These are phyloP conservation scores for Nigrospora oryzae DNA, from an alignment of 2,329 filamentous ascomycete genomes.

Conservation along the genomic window DNA sequence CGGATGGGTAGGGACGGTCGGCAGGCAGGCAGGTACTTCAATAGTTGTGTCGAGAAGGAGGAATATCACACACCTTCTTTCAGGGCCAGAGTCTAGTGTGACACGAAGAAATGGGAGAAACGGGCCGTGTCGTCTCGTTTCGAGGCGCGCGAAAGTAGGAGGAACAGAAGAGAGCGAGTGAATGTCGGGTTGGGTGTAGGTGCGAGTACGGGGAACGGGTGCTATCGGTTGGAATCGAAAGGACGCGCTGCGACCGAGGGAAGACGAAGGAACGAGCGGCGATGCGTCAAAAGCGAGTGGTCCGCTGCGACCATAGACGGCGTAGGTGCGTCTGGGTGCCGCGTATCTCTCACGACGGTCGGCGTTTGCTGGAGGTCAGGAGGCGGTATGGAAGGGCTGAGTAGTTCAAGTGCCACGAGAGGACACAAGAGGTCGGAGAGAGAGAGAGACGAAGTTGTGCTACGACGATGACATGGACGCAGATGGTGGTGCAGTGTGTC, in stretches of 20 bases:
- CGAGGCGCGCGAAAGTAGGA: conserved; percentile 1
- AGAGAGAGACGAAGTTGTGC: conserved; percentile 14
- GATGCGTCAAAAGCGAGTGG: conserved; percentile 26
- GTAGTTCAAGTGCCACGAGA: conserved; percentile 15
- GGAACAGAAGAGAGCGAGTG: conserved; percentile 8
- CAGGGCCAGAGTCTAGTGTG: conserved; percentile 9
- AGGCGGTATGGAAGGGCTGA: conserved; percentile 7
- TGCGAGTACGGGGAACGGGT: no score
- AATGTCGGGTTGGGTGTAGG: conserved; percentile 1
- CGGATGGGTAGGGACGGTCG: conserved; percentile 46
- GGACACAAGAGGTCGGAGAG: conserved; percentile 5
- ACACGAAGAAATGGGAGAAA: conserved; percentile 8
- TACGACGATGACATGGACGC: conserved; percentile 6
- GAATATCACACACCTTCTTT: conserved; percentile 31
- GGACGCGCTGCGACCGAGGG: conserved; percentile 49
- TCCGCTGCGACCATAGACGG: conserved; percentile 39
- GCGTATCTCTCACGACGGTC: conserved; percentile 17
- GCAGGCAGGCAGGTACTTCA: conserved; percentile 26
- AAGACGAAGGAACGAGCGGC: conserved; percentile 28
- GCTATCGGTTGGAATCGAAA: conserved; percentile 26
- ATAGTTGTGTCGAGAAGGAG: conserved; percentile 26
- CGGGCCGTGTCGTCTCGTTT: no score
- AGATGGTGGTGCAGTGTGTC: background rate
- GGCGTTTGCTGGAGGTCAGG: conserved; percentile 5
- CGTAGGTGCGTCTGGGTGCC: conserved; percentile 10